Percentiles rank a stretch among this genome's conserved stretches.
Conservation (phyloP, 169 alveolate genomes). For the Eimeria necatrix region DNA sequence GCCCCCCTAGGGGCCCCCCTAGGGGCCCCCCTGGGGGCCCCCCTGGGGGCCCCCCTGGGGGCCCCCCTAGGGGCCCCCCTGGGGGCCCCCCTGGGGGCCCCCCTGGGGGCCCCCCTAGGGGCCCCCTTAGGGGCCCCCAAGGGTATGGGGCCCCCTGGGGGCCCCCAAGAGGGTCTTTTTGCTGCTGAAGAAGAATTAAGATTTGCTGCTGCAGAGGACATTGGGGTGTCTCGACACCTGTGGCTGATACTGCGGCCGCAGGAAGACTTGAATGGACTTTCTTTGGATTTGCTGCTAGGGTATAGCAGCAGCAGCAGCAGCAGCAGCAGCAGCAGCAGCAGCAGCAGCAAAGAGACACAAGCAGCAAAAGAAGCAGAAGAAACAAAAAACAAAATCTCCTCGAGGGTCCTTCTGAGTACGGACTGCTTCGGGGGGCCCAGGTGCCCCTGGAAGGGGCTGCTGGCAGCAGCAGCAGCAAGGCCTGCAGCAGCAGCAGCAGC, state of each 20-base stretch:
- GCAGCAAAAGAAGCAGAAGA: neutral
- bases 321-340: slow-evolving; percentile 24
- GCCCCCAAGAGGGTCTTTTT: too few species aligned
- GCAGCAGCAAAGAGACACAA: neutral
- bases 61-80: too few species aligned
- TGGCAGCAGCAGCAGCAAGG: neutral
- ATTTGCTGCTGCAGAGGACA: neutral
- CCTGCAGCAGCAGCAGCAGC: neutral
- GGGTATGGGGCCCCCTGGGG: too few species aligned
- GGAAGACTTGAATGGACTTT: neutral
- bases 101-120: too few species aligned
- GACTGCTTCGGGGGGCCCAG: neutral
- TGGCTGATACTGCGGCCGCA: neutral
- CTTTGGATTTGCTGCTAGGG: neutral
- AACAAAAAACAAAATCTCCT: too few species aligned
- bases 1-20: too few species aligned
- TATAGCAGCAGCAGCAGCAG: slow-evolving; percentile 34
- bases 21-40: too few species aligned
- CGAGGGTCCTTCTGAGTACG: neutral
- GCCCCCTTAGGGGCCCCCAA: too few species aligned
- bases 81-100: too few species aligned
- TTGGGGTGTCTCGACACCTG: neutral
- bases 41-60: too few species aligned
- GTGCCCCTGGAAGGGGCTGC: slow-evolving; percentile 1
- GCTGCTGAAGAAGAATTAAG: neutral